These are phyloP conservation scores for Boletus sensibilis DNA, from an alignment of 768 basidiomycete genomes.

Conservation along the genomic window DNA sequence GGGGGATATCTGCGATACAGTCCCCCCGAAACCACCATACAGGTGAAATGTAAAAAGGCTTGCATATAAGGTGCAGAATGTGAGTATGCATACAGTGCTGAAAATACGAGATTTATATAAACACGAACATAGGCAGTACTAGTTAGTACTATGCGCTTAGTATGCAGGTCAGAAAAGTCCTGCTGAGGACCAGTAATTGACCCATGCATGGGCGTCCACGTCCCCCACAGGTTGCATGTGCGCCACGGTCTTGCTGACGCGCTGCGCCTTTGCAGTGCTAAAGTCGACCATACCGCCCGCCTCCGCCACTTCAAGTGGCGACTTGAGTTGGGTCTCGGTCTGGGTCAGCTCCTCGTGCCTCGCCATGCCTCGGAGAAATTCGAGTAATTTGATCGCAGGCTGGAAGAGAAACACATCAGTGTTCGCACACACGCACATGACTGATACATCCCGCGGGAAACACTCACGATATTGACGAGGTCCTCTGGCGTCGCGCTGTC, in stretches of 20 bases:
- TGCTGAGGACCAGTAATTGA: constrained; percentile 20
- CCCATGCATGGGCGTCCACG: constrained; percentile 17
- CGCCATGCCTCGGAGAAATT: constrained; percentile 26
- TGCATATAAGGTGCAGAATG: neutral
- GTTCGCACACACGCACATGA: neutral
- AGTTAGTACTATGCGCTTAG: neutral
- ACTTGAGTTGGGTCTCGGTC: neutral
- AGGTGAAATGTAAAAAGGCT: neutral
- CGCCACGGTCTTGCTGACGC: constrained; percentile 13
- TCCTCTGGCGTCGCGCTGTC: constrained; percentile 11
- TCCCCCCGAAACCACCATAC: neutral
- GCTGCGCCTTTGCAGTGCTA: constrained; percentile 9
- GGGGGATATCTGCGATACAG: neutral
- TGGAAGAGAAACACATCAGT: neutral
- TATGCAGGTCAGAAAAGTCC: constrained; percentile 7
- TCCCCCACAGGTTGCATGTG: constrained; percentile 13
- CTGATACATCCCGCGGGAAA: neutral
- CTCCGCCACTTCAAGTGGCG: neutral
- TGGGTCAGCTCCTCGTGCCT: neutral
- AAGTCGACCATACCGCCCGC: constrained; percentile 2
- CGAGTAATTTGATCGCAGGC: constrained; percentile 35
- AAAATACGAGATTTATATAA: neutral
- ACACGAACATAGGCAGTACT: neutral
- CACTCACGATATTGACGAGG: constrained; percentile 7
- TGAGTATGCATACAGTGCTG: neutral